Evolutionary conservation across 2,329 filamentous ascomycete species (phyloP), one percentile per base, ranked within the genome.

Genomic region (Verticillium zaregamsianum): DNA sequence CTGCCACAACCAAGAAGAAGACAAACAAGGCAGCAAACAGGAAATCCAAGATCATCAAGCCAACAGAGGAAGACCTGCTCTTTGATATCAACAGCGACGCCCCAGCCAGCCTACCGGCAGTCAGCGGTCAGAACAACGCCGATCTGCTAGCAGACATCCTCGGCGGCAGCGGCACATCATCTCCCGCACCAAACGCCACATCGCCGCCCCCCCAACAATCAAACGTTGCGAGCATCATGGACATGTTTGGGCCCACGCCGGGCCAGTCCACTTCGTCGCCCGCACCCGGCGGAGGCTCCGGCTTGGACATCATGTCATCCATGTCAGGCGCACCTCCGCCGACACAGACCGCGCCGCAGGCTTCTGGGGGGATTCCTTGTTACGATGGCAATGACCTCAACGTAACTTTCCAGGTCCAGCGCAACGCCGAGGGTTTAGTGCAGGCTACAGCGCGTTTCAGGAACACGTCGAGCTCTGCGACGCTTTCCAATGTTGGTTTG

Each of bases 101-200:
- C n/a, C 86, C 90, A 3, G 77, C 83, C 5, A 70, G 80, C 1
- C 80, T 85, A 25, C 79, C 86, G 2, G 45, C 67, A 28, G 84
- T 83, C 65, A 85, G 76, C 56, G 80, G 78, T 31, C 73, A 82
- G 65, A 92, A 91, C 71, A 96, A 92, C 66, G 88, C 92, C 58
- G 93, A 97, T 74, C 82, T 98, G 8, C 84, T 98, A 17, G 93
- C 92, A 52, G 94, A 97, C 72, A 97, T 98, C 63, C 85, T 98
- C 7, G 92, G 93, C 58, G 91, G 91, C 59, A 84, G 93, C 59
- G 91, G 91, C 58, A 84, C 85, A n/a, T 82, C 86, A 5, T 69
- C 81, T 70, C 68, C 80, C 63, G 61, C 79, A 68, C 67, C 78
- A 67, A 71, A 74, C 1, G 61, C 74, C 25, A 68, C 79, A 1